phyloP scores from a whole-genome alignment of 2,329 filamentous ascomycete genomes.

The Colletotrichum aenigma region DNA sequence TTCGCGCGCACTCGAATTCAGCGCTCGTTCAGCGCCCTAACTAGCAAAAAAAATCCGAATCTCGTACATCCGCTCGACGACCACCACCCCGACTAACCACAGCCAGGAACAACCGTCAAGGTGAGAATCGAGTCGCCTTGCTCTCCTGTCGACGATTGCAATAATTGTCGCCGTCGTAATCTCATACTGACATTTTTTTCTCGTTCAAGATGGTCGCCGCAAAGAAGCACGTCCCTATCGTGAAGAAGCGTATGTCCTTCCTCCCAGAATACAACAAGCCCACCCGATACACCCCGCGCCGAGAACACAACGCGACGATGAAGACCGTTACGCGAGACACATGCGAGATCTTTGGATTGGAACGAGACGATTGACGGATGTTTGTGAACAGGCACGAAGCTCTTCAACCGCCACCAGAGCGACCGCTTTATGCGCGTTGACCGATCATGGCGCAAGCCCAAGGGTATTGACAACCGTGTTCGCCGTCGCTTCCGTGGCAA shows the following conservation, averaged over 20 bases:
- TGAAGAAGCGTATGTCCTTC: conserved; percentile 96
- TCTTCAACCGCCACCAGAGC: conserved; percentile 96
- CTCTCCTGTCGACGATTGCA: conserved; percentile 7
- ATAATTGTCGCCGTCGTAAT: neutral
- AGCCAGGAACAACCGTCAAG: conserved; percentile 46
- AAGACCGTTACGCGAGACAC: neutral
- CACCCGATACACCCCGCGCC: conserved; percentile 10
- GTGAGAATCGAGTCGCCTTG: conserved; percentile 28
- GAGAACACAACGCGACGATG: neutral
- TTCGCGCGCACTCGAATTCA: no score
- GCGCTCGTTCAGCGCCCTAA: no score
- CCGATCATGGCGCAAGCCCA: conserved; percentile 96
- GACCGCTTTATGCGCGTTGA: conserved; percentile 95
- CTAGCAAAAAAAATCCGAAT: no score
- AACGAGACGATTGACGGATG: conserved; percentile 38
- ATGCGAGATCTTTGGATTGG: conserved; percentile 5
- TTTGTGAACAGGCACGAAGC: conserved; percentile 76
- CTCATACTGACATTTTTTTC: conserved; percentile 33
- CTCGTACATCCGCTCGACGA: no score
- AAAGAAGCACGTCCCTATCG: conserved; percentile 99
- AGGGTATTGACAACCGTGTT: conserved; percentile 99
- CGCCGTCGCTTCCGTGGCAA: conserved; percentile 96
- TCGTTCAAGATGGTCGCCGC: conserved; percentile 87
- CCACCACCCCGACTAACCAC: conserved; percentile 31
- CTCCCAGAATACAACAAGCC: neutral